phyloP scores from a whole-genome alignment of 2,329 filamentous ascomycete species.

The Lasiodiplodia sp. region DNA sequence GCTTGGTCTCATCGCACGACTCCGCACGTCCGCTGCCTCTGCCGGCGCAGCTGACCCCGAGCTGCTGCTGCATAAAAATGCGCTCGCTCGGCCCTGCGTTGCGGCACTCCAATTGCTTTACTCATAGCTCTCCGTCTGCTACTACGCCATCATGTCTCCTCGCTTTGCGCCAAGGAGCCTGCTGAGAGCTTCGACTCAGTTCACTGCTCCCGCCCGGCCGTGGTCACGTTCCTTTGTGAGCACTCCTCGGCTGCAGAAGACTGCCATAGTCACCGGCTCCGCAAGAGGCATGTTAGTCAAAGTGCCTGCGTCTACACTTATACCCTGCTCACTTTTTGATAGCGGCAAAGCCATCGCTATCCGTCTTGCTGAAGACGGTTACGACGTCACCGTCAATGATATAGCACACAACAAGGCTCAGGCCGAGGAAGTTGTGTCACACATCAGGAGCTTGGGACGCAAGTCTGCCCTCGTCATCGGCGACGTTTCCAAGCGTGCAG shows the following conservation, averaged over 20 bases:
- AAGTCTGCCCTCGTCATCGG: conserved; percentile 64
- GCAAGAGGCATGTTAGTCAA: conserved; percentile 46
- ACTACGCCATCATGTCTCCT: conserved; percentile 31
- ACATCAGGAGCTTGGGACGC: conserved; percentile 60
- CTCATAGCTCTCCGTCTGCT: neutral
- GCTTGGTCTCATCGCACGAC: conserved; percentile 7
- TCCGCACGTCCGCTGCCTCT: conserved; percentile 18
- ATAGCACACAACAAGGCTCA: conserved; percentile 60
- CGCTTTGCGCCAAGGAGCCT: conserved; percentile 36
- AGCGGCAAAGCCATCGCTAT: conserved; percentile 70
- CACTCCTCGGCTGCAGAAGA: conserved; percentile 37
- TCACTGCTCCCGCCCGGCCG: conserved; percentile 32
- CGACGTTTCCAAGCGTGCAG: conserved; percentile 65
- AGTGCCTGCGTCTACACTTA: neutral
- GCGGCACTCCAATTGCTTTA: neutral
- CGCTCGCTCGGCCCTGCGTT: neutral
- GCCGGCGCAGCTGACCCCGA: neutral
- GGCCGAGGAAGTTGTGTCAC: conserved; percentile 61
- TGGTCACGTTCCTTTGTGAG: conserved; percentile 38
- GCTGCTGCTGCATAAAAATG: neutral
- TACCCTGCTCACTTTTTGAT: neutral
- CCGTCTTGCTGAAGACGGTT: conserved; percentile 70
- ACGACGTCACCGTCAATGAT: conserved; percentile 72
- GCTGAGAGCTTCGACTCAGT: conserved; percentile 36
- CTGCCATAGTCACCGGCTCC: conserved; percentile 49